These are phyloP conservation scores for Yamadazyma spencermartinsiae DNA, from an alignment of 1,139 yeast genomes.

Conservation along the genomic window DNA sequence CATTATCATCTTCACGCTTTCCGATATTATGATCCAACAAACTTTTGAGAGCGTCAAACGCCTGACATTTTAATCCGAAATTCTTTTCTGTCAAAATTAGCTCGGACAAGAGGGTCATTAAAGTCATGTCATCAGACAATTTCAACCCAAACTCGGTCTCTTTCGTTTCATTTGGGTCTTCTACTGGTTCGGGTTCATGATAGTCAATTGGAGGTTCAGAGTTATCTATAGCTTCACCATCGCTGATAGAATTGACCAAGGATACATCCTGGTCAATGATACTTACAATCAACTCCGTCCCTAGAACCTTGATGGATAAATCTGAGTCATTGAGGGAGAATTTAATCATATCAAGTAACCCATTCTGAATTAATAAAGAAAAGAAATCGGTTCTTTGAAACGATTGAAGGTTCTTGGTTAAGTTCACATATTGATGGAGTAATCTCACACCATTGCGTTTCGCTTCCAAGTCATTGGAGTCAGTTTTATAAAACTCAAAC, in stretches of 20 bases:
- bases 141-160: slow-evolving; percentile 26
- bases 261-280: slow-evolving; percentile 84
- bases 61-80: slow-evolving; percentile 77
- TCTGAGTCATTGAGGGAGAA: slow-evolving; percentile 65
- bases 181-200: slow-evolving; percentile 4
- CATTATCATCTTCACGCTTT: slow-evolving; percentile 10
- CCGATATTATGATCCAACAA: slow-evolving; percentile 62
- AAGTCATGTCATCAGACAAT: slow-evolving; percentile 59
- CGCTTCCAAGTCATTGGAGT: slow-evolving; percentile 20
- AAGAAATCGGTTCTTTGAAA: slow-evolving; percentile 68
- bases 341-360: slow-evolving; percentile 67
- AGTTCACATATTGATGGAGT: slow-evolving; percentile 75
- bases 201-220: slow-evolving; percentile 29
- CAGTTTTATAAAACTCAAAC: slow-evolving; percentile 53
- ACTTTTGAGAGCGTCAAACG: slow-evolving; percentile 77
- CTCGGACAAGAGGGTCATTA: slow-evolving; percentile 59
- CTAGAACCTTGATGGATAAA: slow-evolving; percentile 60
- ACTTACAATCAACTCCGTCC: slow-evolving; percentile 79
- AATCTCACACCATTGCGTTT: slow-evolving; percentile 74
- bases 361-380: slow-evolving; percentile 61
- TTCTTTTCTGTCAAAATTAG: slow-evolving; percentile 64
- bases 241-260: slow-evolving; percentile 49
- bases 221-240: slow-evolving; percentile 37
- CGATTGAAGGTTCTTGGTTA: slow-evolving; percentile 69
- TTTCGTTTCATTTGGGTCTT: slow-evolving; percentile 10